phyloP scores from a whole-genome alignment of 2,329 filamentous ascomycete species.

The Stachybotrys chlorohalonatus region DNA sequence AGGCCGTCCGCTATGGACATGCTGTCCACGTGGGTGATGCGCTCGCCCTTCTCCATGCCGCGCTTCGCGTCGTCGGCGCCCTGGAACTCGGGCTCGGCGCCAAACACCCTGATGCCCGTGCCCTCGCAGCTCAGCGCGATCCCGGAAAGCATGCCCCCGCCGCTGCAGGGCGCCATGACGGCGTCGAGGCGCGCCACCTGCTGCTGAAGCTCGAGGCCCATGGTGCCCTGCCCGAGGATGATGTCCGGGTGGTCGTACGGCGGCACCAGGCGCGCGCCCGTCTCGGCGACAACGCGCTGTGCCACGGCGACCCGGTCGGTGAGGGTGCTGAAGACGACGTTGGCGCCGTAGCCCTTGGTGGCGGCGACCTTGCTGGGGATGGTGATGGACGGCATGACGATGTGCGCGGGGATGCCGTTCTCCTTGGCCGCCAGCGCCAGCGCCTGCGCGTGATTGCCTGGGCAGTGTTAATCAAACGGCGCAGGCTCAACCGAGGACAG shows the following conservation, averaged over 20 bases:
- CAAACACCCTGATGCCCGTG: conserved; percentile 62
- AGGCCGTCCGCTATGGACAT: conserved; percentile 75
- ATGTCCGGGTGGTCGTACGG: conserved; percentile 80
- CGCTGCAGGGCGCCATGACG: conserved; percentile 67
- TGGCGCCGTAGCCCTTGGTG: conserved; percentile 7
- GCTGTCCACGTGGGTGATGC: conserved; percentile 57
- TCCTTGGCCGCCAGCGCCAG: conserved; percentile 65
- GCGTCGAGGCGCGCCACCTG: conserved; percentile 54
- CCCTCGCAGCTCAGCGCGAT: conserved; percentile 59
- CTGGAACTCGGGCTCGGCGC: conserved; percentile 65
- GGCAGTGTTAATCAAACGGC: not conserved
- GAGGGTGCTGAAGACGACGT: conserved; percentile 39
- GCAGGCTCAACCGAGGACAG: not conserved
- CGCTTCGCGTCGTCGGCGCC: conserved; percentile 67
- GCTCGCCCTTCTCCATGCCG: conserved; percentile 48
- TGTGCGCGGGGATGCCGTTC: conserved; percentile 60
- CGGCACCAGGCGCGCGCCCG: conserved; percentile 63
- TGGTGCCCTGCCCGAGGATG: conserved; percentile 73
- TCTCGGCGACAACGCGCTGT: conserved; percentile 49
- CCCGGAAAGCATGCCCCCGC: conserved; percentile 70
- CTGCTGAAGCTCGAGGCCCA: conserved; percentile 61
- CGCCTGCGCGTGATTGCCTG: conserved; percentile 81
- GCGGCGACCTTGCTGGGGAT: conserved; percentile 46
- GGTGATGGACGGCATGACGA: conserved; percentile 73
- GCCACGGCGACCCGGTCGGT: conserved; percentile 70